Evolutionary conservation across 768 basidiomycete genomes (phyloP).

Genomic region (Mycena haematopus): DNA sequence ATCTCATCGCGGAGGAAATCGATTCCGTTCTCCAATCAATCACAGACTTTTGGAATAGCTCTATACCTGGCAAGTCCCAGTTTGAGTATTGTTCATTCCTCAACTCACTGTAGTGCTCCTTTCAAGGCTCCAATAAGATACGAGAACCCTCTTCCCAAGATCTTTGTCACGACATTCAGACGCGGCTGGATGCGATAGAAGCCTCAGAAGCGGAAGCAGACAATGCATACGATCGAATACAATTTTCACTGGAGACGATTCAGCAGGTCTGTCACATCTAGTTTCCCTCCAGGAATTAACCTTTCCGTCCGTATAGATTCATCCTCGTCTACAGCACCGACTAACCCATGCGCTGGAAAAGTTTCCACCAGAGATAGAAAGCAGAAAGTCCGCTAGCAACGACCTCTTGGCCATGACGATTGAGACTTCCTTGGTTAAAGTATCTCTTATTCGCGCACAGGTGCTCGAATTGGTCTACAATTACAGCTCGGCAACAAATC

Average conservation of each 20-base stretch:
- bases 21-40: conserved; percentile 10
- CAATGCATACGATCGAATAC: conserved; percentile 6
- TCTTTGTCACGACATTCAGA: conserved; percentile 1
- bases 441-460: conserved; percentile 51
- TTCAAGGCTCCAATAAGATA: not conserved
- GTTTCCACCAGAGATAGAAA: conserved; percentile 37
- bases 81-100: not conserved
- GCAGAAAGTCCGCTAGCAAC: conserved; percentile 41
- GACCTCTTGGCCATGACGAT: conserved; percentile 52
- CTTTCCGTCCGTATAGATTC: conserved; percentile 31
- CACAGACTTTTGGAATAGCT: conserved; percentile 5
- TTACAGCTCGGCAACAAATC: conserved; percentile 32
- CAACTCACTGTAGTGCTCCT: not conserved
- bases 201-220: not conserved
- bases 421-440: conserved; percentile 54
- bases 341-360: conserved; percentile 37
- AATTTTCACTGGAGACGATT: conserved; percentile 4
- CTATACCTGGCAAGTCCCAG: not conserved
- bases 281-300: not conserved
- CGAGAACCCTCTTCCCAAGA: not conserved
- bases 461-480: conserved; percentile 48
- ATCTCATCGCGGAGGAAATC: conserved; percentile 12
- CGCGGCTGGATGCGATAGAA: conserved; percentile 3
- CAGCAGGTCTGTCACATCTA: conserved; percentile 18
- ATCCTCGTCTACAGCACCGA: conserved; percentile 39